Evolutionary conservation across 2,329 filamentous ascomycete species (phyloP).

Genomic region (Lecanosticta acicola): DNA sequence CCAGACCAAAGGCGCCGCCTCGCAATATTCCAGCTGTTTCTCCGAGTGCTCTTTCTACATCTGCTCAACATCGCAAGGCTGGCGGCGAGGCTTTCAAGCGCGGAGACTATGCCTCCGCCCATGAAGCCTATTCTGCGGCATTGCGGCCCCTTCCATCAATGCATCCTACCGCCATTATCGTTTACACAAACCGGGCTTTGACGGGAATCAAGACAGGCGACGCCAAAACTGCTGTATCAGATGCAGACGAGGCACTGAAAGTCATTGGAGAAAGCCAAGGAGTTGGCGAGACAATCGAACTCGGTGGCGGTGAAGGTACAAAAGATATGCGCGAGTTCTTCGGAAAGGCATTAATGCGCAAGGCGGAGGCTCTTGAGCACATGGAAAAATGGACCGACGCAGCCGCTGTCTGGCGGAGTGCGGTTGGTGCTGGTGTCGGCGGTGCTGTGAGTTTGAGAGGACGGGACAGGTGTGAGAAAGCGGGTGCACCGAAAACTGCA

Average conservation of each 20-base stretch:
- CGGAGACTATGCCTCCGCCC: slow-evolving; percentile 83
- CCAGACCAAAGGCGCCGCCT: slow-evolving; percentile 45
- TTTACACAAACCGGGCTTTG: slow-evolving; percentile 84
- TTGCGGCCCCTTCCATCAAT: slow-evolving; percentile 65
- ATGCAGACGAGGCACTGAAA: slow-evolving; percentile 73
- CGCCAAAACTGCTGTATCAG: slow-evolving; percentile 76
- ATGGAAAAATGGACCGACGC: slow-evolving; percentile 93
- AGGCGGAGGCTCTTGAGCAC: slow-evolving; percentile 91
- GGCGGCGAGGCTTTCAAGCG: slow-evolving; percentile 89
- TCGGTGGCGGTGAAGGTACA: slow-evolving; percentile 52
- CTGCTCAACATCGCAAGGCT: slow-evolving; percentile 69
- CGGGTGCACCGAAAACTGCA: slow-evolving; percentile 48
- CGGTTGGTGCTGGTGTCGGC: slow-evolving; percentile 80
- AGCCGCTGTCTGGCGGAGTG: slow-evolving; percentile 69
- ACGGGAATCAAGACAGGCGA: slow-evolving; percentile 89
- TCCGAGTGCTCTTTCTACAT: slow-evolving; percentile 63
- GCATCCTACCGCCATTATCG: slow-evolving; percentile 81
- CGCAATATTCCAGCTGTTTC: slow-evolving; percentile 64
- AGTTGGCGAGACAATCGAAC: slow-evolving; percentile 70
- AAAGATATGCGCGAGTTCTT: slow-evolving; percentile 92
- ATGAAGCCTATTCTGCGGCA: slow-evolving; percentile 73
- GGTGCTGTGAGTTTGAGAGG: slow-evolving; percentile 78
- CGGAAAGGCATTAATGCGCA: slow-evolving; percentile 87
- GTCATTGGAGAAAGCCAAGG: slow-evolving; percentile 77
- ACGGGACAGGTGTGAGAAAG: slow-evolving; percentile 82